A percentile compares a stretch with the other conserved stretches of the same genome.
Conservation (phyloP, 768 basidiomycete species). For the Jaapia argillacea region DNA sequence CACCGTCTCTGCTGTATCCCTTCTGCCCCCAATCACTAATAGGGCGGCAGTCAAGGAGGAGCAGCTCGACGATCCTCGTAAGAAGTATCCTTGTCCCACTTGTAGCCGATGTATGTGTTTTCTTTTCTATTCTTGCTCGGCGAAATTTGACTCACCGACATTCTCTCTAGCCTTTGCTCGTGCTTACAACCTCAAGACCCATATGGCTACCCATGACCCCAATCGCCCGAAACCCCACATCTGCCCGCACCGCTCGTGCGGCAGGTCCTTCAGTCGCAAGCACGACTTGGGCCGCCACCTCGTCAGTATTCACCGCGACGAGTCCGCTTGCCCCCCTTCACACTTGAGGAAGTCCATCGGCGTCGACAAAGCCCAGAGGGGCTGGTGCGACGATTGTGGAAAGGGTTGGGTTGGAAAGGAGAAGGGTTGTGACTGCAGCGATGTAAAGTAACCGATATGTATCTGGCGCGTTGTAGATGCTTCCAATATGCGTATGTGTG, state of each 20-base stretch:
- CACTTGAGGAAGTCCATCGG: constrained; percentile 47
- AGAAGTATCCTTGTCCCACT: constrained; percentile 66
- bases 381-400: constrained; percentile 16
- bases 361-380: constrained; percentile 33
- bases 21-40: constrained; percentile 23
- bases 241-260: constrained; percentile 79
- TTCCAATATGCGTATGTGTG: constrained; percentile 4
- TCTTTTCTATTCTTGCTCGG: background rate
- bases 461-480: background rate
- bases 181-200: constrained; percentile 92
- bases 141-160: background rate
- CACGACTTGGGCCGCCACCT: constrained; percentile 90
- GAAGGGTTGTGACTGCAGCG: constrained; percentile 32
- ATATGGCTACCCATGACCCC: constrained; percentile 92
- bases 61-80: constrained; percentile 49
- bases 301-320: constrained; percentile 76
- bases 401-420: constrained; percentile 14
- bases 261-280: constrained; percentile 87
- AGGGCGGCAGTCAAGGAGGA: constrained; percentile 22
- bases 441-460: constrained; percentile 41
- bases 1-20: constrained; percentile 30
- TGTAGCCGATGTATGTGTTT: constrained; percentile 57
- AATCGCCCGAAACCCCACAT: constrained; percentile 82
- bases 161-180: constrained; percentile 67
- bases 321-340: constrained; percentile 32